These are phyloP conservation scores for Saccharomyces pastorianus DNA, from an alignment of 1,139 yeast genomes.

Conservation along the genomic window DNA sequence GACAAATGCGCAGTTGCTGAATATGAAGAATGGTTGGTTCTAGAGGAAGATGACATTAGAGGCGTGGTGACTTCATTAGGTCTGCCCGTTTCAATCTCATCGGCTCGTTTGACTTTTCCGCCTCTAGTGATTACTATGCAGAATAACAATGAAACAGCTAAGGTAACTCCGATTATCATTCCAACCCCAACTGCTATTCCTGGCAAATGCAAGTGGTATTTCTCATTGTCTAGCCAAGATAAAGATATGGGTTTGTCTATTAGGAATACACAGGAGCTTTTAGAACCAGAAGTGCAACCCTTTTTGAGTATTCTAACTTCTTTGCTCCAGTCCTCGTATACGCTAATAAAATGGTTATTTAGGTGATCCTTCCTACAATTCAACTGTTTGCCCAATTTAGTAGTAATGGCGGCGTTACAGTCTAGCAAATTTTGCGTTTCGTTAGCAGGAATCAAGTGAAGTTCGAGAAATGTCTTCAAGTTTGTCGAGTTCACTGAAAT, in stretches of 20 bases:
- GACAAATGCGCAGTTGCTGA: slow-evolving; percentile 1
- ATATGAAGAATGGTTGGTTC: slow-evolving; percentile 1
- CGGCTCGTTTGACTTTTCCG: not conserved
- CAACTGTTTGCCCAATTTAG: slow-evolving; percentile 38
- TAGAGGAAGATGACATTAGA: not conserved
- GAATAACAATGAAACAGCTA: slow-evolving; percentile 34
- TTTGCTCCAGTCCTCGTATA: slow-evolving; percentile 45
- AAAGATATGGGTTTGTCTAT: slow-evolving; percentile 63
- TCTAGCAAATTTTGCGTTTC: slow-evolving; percentile 36
- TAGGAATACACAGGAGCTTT: slow-evolving; percentile 53
- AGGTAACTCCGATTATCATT: slow-evolving; percentile 44
- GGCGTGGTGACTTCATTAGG: not conserved
- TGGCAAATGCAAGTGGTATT: slow-evolving; percentile 54
- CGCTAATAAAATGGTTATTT: slow-evolving; percentile 30
- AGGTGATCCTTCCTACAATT: slow-evolving; percentile 38
- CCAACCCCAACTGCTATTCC: slow-evolving; percentile 62
- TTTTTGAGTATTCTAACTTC: slow-evolving; percentile 57
- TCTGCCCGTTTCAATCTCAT: not conserved
- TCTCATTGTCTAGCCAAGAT: slow-evolving; percentile 49
- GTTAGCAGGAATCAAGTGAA: slow-evolving; percentile 62
- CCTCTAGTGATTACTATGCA: slow-evolving; percentile 12
- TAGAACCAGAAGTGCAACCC: slow-evolving; percentile 52
- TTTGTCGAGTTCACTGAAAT: slow-evolving; percentile 28
- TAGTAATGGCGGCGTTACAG: slow-evolving; percentile 40
- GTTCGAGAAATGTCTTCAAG: slow-evolving; percentile 48